Percentiles rank a stretch among this genome's conserved stretches.
Conservation (phyloP, 768 basidiomycete species). For the Trametes elegans region DNA sequence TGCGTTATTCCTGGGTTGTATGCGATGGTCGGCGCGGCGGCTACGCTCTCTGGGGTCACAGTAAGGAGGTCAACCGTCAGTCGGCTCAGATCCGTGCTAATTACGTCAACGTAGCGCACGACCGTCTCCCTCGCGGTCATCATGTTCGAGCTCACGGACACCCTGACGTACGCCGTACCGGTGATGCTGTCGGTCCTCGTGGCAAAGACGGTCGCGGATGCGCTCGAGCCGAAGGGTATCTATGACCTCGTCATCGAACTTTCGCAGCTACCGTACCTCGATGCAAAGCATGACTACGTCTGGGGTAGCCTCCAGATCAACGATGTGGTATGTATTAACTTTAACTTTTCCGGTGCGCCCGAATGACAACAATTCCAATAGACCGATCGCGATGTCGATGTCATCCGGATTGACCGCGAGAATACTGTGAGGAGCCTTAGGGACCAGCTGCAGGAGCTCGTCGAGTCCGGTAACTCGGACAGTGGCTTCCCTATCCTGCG, state of each 20-base stretch:
- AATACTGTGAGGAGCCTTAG: constrained; percentile 81
- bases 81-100: background rate
- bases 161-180: constrained; percentile 87
- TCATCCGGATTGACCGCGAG: constrained; percentile 64
- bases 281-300: constrained; percentile 84
- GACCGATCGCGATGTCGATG: constrained; percentile 65
- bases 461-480: constrained; percentile 64
- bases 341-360: background rate
- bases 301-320: constrained; percentile 77
- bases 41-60: constrained; percentile 93
- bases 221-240: constrained; percentile 89
- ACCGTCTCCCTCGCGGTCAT: constrained; percentile 96
- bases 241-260: constrained; percentile 94
- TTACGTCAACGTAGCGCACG: constrained; percentile 54
- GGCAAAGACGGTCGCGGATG: constrained; percentile 88
- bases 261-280: constrained; percentile 87
- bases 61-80: constrained; percentile 42
- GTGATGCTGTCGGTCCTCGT: constrained; percentile 88
- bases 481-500: constrained; percentile 86
- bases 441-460: constrained; percentile 60
- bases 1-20: constrained; percentile 91
- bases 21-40: constrained; percentile 96
- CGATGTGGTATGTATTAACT: constrained; percentile 69
- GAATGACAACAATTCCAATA: constrained; percentile 28
- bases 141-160: constrained; percentile 92